Base-by-base conservation (phyloP, 129 eudicot species). In the Chrysanthemum lavandulifolium region DNA sequence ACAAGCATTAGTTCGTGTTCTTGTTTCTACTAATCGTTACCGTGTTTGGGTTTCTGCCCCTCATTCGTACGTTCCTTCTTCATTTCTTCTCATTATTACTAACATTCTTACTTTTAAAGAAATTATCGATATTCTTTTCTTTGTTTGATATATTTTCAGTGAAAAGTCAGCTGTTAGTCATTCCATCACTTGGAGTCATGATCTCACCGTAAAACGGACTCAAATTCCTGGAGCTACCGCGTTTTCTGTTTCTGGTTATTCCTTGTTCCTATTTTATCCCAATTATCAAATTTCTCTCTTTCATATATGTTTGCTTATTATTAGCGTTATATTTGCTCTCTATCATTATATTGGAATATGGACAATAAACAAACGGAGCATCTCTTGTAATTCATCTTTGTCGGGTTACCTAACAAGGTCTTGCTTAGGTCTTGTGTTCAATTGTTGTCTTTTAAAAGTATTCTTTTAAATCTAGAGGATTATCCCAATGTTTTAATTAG, bases 81-180 rank as follows among this genome's bases (percentile, higher is more conserved):
- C 40, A 4, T 33, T 33, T 33, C 9, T 40, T 40, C 2, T 40
- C 9, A 6, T 6, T 40, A 6, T 40, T 40, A 36, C 3, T 31
- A 31, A 31, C 36, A 31, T 31, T 31, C 36, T 31, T 31, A 31
- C 36, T 27, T 27, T 27, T 23, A 23, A 23, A 1, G 25, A 31
- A 31, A 31, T 31, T 31, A 31, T 31, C 33, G 5, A 3, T 29
- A 29, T 29, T 29, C 33, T 19, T 19, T 23, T 61, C 8, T 89
- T 71, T 16, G 27, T 43, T 73, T 71, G 51, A 45, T 18, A 19
- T 14, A 19, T 14, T 71, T 61, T 25, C 83, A 90, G 99, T 76
- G 99, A 95, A 81, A 84, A 80, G 67, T 95, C 99, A 52, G 96
- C 90, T 67, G 89, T 86, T 62, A 95, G 99, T 80, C 99, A 95